Evolutionary conservation across 441 rosid genomes (phyloP), one percentile per base, ranked within the genome.

Genomic region (Jatropha multifida): DNA sequence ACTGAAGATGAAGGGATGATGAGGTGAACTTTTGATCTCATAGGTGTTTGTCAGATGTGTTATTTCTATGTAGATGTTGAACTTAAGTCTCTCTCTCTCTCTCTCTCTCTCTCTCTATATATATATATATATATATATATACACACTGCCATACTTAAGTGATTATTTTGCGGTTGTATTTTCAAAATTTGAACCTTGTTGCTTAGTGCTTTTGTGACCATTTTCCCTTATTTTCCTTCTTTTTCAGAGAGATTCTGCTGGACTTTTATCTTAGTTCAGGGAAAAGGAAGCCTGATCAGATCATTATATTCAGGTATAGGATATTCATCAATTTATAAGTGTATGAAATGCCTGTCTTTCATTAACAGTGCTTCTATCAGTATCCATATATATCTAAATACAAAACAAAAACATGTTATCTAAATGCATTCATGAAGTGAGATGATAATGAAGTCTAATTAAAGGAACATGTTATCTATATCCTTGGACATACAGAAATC

Each of bases 261-360:
- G 98, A 93, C 83, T 93, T 93, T 77, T 93, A 91, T 69, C 12
- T 74, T 4, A 93, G 90, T 76, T 91, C 98, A 1, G 88, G 86
- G 48, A 84, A 90, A 83, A 86, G 90, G 73, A 93, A 91, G 65
- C 97, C 98, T 9, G 94, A 89, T 1, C 97, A 91, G 59, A 88
- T 93, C 69, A 83, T 93, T 42, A 91, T 93, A 48, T 93, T 93
- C 90, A 90, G 98, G 98, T 90, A 82, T 27, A 44, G 26, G 11
- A 17, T 72, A 44, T 61, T 69, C 2, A 5, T 32, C 56, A 4
- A 20, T 60, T 32, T 14, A 75, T 42, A 54, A 52, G 41, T 20
- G 1, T 49, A 14, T 61, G 20, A 52, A 8, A 2, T 32, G 32
- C 23, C 23, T 23, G 23, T 23, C 23, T 23, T 23, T 32, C 32